Evolutionary conservation across 805 yeast species (phyloP), one percentile per base, ranked within the genome.

Genomic region (Priceomyces fermenticarens): DNA sequence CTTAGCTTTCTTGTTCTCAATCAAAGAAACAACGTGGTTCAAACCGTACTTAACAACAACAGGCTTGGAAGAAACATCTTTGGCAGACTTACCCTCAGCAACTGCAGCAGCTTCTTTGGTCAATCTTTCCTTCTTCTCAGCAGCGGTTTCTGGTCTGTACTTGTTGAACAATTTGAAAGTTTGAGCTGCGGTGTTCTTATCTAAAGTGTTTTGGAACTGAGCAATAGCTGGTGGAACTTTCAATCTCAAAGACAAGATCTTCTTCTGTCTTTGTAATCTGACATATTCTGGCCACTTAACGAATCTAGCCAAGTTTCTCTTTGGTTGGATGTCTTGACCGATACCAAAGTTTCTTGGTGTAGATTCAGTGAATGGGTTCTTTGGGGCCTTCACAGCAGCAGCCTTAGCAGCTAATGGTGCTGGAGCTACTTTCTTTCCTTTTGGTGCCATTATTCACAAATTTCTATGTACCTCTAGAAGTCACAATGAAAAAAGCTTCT

Each of bases 201-300:
- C 99, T 73, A 91, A 81, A 65, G 89, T 84, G 77, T 85, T 77
- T 67, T 88, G 89, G 84, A 91, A 91, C 79, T 91, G 99, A 55
- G 98, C 82, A 68, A 91, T 83, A 55, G 98, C 85, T 67, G 99
- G 99, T 58, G 99, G 99, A 69, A 91, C 99, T 85, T 93, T 91
- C 70, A 91, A 82, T 85, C 99, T 90, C 74, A 90, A 72, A 62
- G 83, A 77, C 72, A 91, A 81, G 72, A 91, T 85, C 83, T 91
- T 91, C 85, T 85, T 93, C 78, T 93, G 98, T 83, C 99, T 90
- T 81, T 91, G 99, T 60, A 93, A 80, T 78, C 96, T 88, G 59
- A 91, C 95, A 72, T 91, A 89, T 76, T 85, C 93, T 69, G 99
- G 99, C 99, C 99, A 93, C 77, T 86, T 93, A 68, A 91, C 98